phyloP scores from a whole-genome alignment of 495 filamentous ascomycete species.

The Aspergillus affinis region DNA sequence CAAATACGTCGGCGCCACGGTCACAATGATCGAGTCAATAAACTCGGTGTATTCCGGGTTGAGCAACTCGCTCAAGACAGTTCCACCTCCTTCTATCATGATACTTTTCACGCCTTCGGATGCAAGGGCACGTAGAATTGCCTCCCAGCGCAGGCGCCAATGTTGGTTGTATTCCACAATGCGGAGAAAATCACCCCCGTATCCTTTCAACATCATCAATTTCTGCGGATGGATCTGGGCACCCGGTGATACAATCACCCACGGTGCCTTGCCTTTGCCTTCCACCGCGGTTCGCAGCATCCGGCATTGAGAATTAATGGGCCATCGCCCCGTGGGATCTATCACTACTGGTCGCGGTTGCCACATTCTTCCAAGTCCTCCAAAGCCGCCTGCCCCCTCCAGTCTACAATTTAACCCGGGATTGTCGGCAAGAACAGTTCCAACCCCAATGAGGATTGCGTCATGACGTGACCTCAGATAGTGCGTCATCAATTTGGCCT shows the following conservation, averaged over 20 bases:
- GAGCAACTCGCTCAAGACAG: slow-evolving; percentile 74
- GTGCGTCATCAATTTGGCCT: slow-evolving; percentile 89
- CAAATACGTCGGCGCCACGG: slow-evolving; percentile 81
- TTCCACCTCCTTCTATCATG: slow-evolving; percentile 86
- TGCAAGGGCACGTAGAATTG: slow-evolving; percentile 56
- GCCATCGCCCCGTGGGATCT: slow-evolving; percentile 72
- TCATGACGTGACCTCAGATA: slow-evolving; percentile 79
- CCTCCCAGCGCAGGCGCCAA: slow-evolving; percentile 59
- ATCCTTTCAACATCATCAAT: slow-evolving; percentile 46
- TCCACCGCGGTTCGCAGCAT: slow-evolving; percentile 63
- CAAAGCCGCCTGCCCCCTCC: slow-evolving; percentile 53
- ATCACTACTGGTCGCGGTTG: slow-evolving; percentile 80
- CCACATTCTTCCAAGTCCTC: slow-evolving; percentile 49
- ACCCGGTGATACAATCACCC: slow-evolving; percentile 59
- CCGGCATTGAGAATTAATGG: slow-evolving; percentile 54
- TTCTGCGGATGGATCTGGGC: slow-evolving; percentile 48
- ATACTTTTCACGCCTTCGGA: slow-evolving; percentile 68
- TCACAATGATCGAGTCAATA: slow-evolving; percentile 74
- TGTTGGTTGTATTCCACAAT: slow-evolving; percentile 50
- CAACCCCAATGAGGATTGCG: slow-evolving; percentile 80
- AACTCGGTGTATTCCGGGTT: slow-evolving; percentile 57
- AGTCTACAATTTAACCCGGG: slow-evolving; percentile 80
- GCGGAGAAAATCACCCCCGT: slow-evolving; percentile 50
- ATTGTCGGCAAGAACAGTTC: slow-evolving; percentile 81
- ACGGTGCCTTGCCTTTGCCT: slow-evolving; percentile 70